A percentile compares a stretch with the other conserved stretches of the same genome.
These are phyloP conservation scores for Cytospora piceae DNA, from an alignment of 2,329 filamentous ascomycete genomes.

Conservation along the genomic window DNA sequence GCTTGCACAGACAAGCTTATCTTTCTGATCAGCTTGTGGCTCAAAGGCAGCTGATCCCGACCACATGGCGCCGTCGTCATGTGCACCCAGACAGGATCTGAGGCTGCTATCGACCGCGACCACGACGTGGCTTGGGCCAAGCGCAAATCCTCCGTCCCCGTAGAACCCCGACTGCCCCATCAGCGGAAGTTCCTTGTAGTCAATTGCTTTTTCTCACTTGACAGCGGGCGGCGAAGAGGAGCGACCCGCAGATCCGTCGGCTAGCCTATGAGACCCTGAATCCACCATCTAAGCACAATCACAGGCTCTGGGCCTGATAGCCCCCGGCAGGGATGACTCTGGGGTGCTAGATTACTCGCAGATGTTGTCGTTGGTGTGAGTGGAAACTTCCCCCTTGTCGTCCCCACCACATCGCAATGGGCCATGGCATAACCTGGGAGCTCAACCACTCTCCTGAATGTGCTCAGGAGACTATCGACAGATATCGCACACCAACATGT, in stretches of 20 bases:
- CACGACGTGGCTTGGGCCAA: background rate
- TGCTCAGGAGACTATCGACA: background rate
- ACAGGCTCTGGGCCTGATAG: slow-evolving; percentile 10
- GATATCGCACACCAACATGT: background rate
- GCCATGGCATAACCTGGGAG: slow-evolving; percentile 12
- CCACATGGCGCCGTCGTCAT: slow-evolving; percentile 1
- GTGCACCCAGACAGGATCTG: background rate
- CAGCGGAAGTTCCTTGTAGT: slow-evolving; percentile 10
- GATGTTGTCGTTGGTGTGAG: slow-evolving; percentile 18
- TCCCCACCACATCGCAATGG: slow-evolving; percentile 2
- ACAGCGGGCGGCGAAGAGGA: slow-evolving; percentile 24
- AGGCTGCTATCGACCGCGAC: background rate
- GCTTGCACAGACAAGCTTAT: background rate
- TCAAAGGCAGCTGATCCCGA: background rate
- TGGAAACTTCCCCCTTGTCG: slow-evolving; percentile 2
- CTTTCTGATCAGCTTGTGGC: background rate
- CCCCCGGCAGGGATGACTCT: slow-evolving; percentile 18
- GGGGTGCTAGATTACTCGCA: slow-evolving; percentile 4
- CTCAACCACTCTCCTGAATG: slow-evolving; percentile 2
- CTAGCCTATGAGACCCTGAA: slow-evolving; percentile 26
- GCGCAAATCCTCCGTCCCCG: background rate
- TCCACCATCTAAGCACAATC: slow-evolving; percentile 16
- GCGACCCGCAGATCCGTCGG: slow-evolving; percentile 23
- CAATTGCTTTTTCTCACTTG: slow-evolving; percentile 16
- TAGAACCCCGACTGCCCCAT: slow-evolving; percentile 1